These are phyloP conservation scores for Malus hybrid DNA, from an alignment of 331 rosid genomes.

Conservation along the genomic window DNA sequence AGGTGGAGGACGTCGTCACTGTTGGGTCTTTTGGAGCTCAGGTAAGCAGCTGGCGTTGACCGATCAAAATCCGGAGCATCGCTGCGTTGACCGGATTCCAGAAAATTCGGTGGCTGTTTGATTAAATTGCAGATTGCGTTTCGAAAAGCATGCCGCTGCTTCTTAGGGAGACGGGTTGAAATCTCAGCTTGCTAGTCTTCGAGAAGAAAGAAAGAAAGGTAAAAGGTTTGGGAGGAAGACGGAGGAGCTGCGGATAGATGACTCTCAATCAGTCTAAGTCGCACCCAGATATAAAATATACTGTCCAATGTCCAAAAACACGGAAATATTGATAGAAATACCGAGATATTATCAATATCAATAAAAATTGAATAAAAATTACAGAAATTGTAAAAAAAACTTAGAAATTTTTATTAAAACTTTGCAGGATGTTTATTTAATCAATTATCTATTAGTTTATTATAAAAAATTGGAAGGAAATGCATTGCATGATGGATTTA, in stretches of 20 bases:
- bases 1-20: conserved; percentile 11
- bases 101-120: not conserved
- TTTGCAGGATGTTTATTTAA: too few relatives aligned
- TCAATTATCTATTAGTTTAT: too few relatives aligned
- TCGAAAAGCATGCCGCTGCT: not conserved
- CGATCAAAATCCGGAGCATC: not conserved
- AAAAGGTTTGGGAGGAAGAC: not conserved
- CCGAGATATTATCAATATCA: too few relatives aligned
- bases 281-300: too few relatives aligned
- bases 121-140: not conserved
- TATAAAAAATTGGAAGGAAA: too few relatives aligned
- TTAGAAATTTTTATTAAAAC: too few relatives aligned
- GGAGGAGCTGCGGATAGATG: not conserved
- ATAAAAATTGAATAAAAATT: too few relatives aligned
- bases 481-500: too few relatives aligned
- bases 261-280: not conserved
- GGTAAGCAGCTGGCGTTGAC: not conserved
- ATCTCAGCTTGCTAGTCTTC: not conserved
- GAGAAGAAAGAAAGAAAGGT: not conserved
- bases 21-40: not conserved
- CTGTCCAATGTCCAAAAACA: too few relatives aligned
- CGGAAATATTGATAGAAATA: too few relatives aligned
- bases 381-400: too few relatives aligned
- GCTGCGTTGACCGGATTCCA: conserved; percentile 1
- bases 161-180: not conserved